Evolutionary conservation across 2,329 filamentous ascomycete genomes (phyloP), one percentile per base, ranked within the genome.

Genomic region (Epichloe gansuensis): DNA sequence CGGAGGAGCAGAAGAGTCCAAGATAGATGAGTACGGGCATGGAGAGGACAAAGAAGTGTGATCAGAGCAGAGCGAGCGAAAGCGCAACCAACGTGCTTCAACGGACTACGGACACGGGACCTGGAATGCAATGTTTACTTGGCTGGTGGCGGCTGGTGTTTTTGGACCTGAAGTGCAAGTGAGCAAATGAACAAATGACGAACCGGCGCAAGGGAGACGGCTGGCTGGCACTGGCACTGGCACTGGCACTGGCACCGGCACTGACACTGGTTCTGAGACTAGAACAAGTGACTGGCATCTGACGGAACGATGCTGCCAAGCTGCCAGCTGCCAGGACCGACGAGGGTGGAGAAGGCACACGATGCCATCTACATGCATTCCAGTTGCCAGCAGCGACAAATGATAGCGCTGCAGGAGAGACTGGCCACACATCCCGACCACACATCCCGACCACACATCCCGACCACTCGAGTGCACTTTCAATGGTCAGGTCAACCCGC

Each of bases 121-220:
- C 44, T 57, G 57, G 58, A 60, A 60, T 60, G 57, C 52, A 60
- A 56, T 55, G 51, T 56, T 58, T 51, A 49, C 54, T 34, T 50
- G 46, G 49, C 39, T 43, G 48, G 49, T 49, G 46, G 54, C 53
- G 52, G 54, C 34, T 52, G 48, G 52, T 57, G 55, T 55, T 57
- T 57, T 51, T 51, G 52, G 52, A 37, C 34, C 41, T 48, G 31
- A 48, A 8, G 49, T 41, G 28, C 52, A 41, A 43, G 31, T 45
- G 48, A 23, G 41, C 31, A 42, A 46, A 45, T 45, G 35, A 9
- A 51, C 42, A 21, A 45, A 44, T 47, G 53, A 46, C 37, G 51
- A 35, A 8, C 50, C 47, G 12, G 52, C 31, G 37, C 49, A 54
- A 56, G 54, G 52, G 50, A 56, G 56, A 17, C 39, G 42, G 42